Evolutionary conservation across 805 yeast genomes (phyloP), one percentile per base, ranked within the genome.

Genomic region (Kazachstania bromeliacearum): DNA sequence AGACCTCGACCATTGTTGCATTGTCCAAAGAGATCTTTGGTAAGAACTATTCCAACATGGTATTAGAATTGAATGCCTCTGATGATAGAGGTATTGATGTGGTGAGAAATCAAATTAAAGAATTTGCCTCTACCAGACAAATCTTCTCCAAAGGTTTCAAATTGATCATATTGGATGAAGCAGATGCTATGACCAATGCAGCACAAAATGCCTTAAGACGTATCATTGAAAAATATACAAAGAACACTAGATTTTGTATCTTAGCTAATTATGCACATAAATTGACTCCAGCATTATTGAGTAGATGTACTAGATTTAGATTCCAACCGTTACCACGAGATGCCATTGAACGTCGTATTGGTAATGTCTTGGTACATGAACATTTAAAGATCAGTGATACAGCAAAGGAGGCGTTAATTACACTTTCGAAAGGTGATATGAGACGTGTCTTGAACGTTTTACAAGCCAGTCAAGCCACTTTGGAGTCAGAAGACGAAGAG

Each of bases 61-160:
- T 92, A 2, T 64, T 92, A 37, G 98, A 92, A 56, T 69, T 92
- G 58, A 92, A 92, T 61, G 98, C 98, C 4, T 80, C 94, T 4
- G 98, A 92, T 59, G 98, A 92, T 59, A 75, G 98, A 63, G 98
- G 98, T 46, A 92, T 92, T 47, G 95, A 85, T 49, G 96, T 92
- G 31, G 97, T 92, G n/a, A 73, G 99, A 45, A 92, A 92, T 51
- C 96, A 87, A 61, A 87, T 92, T 66, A 92, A 92, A 68, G 87
- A 81, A 48, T 92, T 92, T 64, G 98, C 98, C 8, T 77, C 89
- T 21, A 92, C 98, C 1, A 77, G 85, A 69, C 98, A 92, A 58
- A 89, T 92, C 36, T 92, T 89, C 61, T 69, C 77, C 41, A 69
- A 72, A 37, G 94, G 92, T 10, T 87, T 87, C 69, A 89, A 89